These are phyloP conservation scores for Sclerotinia sclerotiorum DNA, from an alignment of 2,329 filamentous ascomycete genomes.

Conservation along the genomic window DNA sequence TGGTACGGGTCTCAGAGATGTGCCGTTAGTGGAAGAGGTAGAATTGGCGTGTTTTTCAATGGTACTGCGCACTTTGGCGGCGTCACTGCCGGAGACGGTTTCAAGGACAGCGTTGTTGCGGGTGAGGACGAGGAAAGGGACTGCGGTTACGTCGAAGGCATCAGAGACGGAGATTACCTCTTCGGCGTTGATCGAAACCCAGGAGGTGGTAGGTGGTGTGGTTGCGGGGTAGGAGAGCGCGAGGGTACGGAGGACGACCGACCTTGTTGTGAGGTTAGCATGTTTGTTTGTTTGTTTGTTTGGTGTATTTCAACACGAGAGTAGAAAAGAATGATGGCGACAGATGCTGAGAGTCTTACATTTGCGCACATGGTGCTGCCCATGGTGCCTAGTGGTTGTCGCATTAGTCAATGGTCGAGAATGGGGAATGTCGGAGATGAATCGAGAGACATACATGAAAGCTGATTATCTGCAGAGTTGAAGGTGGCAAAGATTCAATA, in stretches of 20 bases:
- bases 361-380: slow-evolving; percentile 66
- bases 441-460: slow-evolving; percentile 60
- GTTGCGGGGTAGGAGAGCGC: slow-evolving; percentile 58
- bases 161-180: slow-evolving; percentile 91
- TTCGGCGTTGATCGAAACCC: slow-evolving; percentile 91
- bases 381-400: slow-evolving; percentile 63
- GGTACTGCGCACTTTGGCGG: slow-evolving; percentile 76
- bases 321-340: slow-evolving; percentile 42
- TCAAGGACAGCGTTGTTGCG: slow-evolving; percentile 75
- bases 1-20: slow-evolving; percentile 28
- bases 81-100: slow-evolving; percentile 86
- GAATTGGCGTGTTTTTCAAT: slow-evolving; percentile 68
- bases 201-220: slow-evolving; percentile 68
- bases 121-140: slow-evolving; percentile 86
- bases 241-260: slow-evolving; percentile 78
- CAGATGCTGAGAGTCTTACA: slow-evolving; percentile 11
- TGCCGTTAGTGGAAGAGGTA: slow-evolving; percentile 4
- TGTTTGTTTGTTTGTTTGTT: slow-evolving; percentile 47
- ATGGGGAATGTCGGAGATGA: neutral
- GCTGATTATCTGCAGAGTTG: slow-evolving; percentile 79
- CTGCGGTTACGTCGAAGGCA: slow-evolving; percentile 88
- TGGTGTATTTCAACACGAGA: slow-evolving; percentile 91
- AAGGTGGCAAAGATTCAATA: slow-evolving; percentile 63
- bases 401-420: slow-evolving; percentile 12
- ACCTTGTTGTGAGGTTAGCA: slow-evolving; percentile 61